A percentile compares a stretch with the other conserved stretches of the same genome.
phyloP scores from a whole-genome alignment of 805 yeast species.

The Saccharomycopsis selenospora region DNA sequence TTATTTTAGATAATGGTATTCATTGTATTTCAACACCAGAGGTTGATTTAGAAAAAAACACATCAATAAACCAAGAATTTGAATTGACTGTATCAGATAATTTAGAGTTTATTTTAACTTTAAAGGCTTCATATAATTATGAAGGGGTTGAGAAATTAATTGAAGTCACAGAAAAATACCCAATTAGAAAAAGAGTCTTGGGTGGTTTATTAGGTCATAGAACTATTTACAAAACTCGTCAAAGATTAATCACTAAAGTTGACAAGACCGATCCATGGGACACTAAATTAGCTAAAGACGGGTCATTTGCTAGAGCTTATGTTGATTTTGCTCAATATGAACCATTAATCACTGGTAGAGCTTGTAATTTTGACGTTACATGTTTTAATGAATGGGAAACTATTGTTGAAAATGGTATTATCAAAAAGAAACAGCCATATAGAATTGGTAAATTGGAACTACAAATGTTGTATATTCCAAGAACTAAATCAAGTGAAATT shows the following conservation, averaged over 20 bases:
- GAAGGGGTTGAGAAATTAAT: constrained; percentile 38
- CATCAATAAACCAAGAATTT: constrained; percentile 61
- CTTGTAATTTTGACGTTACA: constrained; percentile 46
- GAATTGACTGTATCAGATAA: constrained; percentile 60
- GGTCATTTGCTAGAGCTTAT: constrained; percentile 79
- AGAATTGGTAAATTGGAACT: constrained; percentile 60
- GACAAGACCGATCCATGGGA: constrained; percentile 52
- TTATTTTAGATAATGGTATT: constrained; percentile 68
- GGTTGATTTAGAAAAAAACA: constrained; percentile 28
- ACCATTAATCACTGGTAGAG: constrained; percentile 45
- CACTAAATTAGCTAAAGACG: constrained; percentile 66
- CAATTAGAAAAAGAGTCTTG: constrained; percentile 37
- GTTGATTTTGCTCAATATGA: constrained; percentile 56
- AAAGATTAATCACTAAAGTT: constrained; percentile 43
- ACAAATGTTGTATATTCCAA: constrained; percentile 62
- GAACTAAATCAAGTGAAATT: constrained; percentile 50
- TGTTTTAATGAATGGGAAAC: constrained; percentile 80
- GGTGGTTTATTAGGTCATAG: constrained; percentile 40
- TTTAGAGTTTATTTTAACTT: constrained; percentile 60
- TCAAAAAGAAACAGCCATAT: constrained; percentile 41
- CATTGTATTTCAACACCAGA: constrained; percentile 67
- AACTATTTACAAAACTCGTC: constrained; percentile 32
- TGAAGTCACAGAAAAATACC: constrained; percentile 54
- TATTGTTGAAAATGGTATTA: constrained; percentile 27
- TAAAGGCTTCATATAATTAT: constrained; percentile 56